Evolutionary conservation across 2,329 filamentous ascomycete species (phyloP), one percentile per base, ranked within the genome.

Genomic region (Phaeosphaeria sp.): DNA sequence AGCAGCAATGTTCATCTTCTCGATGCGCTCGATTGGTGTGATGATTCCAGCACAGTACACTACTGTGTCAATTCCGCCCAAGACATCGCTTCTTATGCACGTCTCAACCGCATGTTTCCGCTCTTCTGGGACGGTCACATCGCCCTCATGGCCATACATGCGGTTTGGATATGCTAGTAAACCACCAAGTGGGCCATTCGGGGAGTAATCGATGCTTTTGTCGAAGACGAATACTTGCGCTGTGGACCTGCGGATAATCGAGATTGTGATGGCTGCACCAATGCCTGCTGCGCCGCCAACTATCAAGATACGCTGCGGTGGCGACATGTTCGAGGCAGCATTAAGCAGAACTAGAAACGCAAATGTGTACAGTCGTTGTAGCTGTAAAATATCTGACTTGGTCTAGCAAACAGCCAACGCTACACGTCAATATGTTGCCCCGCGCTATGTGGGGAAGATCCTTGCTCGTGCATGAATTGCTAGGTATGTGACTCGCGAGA

Each of bases 231-330:
- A 62, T 22, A 53, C 51, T 13, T 36, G 43, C 4, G 51, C 51
- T n/a, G 27, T n/a, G 9, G 51, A 47, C n/a, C 11, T n/a, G 43
- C 23, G 25, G 15, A 53, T 41, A 15, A 53, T 47, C 5, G 25
- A 41, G 42, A 53, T 53, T 4, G 44, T 53, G 9, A 36, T 18
- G 27, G 43, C 43, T 7, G 51, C 51, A 25, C 68, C 67, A 41
- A 70, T 70, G 50, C 68, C 68, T 39, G 58, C 50, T 17, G 63
- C 66, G 33, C 68, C 68, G 47, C 68, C 68, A 20, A 72, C 65
- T 22, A 72, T 56, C 41, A 70, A 62, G 33, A 70, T 66, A 43
- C 60, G 54, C 58, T 71, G 67, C 13, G 50, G 21, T 44, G 11
- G 42, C 4, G 42, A 11, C 42, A 44, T 44, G n/a, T 13, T 44